Conservation (phyloP, 768 basidiomycete species). For the Sarcodon sp. region DNA sequence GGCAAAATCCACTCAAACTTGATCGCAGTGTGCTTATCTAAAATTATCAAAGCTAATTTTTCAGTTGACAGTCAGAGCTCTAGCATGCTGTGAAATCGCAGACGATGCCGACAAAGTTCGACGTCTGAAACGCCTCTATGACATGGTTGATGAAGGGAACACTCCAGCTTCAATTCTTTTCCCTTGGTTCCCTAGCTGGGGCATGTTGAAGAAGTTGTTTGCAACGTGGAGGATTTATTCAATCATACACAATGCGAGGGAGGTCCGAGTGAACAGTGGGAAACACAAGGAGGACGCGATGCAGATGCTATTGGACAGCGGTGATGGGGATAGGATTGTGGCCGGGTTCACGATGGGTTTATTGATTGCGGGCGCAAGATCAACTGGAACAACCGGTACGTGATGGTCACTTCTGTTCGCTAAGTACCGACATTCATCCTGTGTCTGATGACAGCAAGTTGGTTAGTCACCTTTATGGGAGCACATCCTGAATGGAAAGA, state of each 20-base stretch:
- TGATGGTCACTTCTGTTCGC: slow-evolving; percentile 1
- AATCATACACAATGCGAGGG: slow-evolving; percentile 46
- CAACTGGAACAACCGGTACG: slow-evolving; percentile 61
- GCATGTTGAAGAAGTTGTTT: slow-evolving; percentile 56
- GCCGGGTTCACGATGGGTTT: slow-evolving; percentile 78
- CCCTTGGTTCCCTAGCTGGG: slow-evolving; percentile 67
- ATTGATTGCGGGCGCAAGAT: slow-evolving; percentile 68
- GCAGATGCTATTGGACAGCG: slow-evolving; percentile 60
- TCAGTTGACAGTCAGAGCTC: slow-evolving; percentile 57
- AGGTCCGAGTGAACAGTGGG: slow-evolving; percentile 43
- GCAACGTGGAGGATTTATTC: slow-evolving; percentile 70
- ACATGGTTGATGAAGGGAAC: slow-evolving; percentile 54
- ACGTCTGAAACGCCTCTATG: slow-evolving; percentile 53
- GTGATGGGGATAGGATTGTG: slow-evolving; percentile 55
- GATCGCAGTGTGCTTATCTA: not conserved
- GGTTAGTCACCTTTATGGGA: slow-evolving; percentile 64
- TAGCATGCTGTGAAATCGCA: slow-evolving; percentile 59
- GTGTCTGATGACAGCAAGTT: slow-evolving; percentile 35
- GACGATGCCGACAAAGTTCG: slow-evolving; percentile 48
- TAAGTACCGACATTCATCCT: slow-evolving; percentile 1
- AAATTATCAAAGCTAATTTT: slow-evolving; percentile 35
- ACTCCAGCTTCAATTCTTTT: slow-evolving; percentile 62
- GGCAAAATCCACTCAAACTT: slow-evolving; percentile 5
- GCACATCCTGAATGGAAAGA: slow-evolving; percentile 52
- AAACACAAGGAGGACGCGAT: slow-evolving; percentile 50